Evolutionary conservation across 2,329 filamentous ascomycete genomes (phyloP), one percentile per base, ranked within the genome.

Genomic region (Tolypocladium ophioglossoides): DNA sequence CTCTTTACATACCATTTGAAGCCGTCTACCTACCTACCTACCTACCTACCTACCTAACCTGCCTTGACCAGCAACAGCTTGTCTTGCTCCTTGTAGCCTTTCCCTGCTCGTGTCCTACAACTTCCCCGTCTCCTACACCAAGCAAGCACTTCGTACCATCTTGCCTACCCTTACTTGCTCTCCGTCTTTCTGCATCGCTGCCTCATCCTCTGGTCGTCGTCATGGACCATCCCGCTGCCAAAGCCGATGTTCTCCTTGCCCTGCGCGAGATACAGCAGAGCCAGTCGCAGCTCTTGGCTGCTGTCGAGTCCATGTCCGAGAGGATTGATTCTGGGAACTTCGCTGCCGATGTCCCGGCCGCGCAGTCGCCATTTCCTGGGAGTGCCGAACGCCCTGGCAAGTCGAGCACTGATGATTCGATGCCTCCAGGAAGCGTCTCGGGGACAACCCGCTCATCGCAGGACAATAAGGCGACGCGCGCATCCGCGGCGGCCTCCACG

Each of bases 211-310:
- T 9, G n/a, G 34, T 9, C 47, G 12, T 50, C 56, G 52, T 39
- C 56, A 69, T 69, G 66, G 62, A 58, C 22, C 46, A 59, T 35
- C 54, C 52, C 53, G 56, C 57, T 35, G 55, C 61, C 35, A 59
- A 64, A 46, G 39, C 58, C 27, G 59, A 58, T 20, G 55, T 70
- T 53, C 47, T 65, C 46, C 62, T 64, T 30, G 57, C 63, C 37
- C 63, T 76, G 54, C 68, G 67, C 39, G 68, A 74, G 51, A 73
- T 78, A 37, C 70, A 73, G 54, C 65, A 70, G 54, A 69, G 67
- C 18, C 75, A 78, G 57, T 59, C 67, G 12, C 67, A 71, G 50
- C 65, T 78, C 20, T 57, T 74, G 37, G 65, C 68, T 24, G 70
- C 70, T 4, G 62, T 78, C 30, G 68, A 76, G 47, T 62, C 67